A percentile compares a stretch with the other conserved stretches of the same genome.
These are phyloP conservation scores for Crucihimalaya himalaica DNA, from an alignment of 345 rosid species.

Conservation along the genomic window DNA sequence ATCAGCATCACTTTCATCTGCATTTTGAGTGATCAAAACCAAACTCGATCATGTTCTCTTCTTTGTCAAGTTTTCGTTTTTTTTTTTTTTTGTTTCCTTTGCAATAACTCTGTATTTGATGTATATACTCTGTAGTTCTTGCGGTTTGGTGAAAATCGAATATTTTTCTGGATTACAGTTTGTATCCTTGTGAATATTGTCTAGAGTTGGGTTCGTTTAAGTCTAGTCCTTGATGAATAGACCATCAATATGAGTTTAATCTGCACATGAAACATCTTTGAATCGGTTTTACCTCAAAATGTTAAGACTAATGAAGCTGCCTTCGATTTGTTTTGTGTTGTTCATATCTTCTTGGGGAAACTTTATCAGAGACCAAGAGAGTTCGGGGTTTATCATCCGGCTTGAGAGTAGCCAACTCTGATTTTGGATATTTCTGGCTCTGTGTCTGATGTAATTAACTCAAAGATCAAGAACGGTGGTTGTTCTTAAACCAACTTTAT, in stretches of 20 bases:
- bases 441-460: not conserved
- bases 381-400: not conserved
- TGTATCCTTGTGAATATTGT: not conserved
- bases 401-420: not conserved
- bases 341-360: not conserved
- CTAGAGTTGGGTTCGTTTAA: not conserved
- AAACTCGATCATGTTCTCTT: not conserved
- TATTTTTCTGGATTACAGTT: constrained; percentile 14
- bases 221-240: not conserved
- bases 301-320: not conserved
- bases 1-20: constrained; percentile 30
- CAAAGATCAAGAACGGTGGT: not conserved
- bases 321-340: not conserved
- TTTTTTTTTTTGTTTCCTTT: not conserved
- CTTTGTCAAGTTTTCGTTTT: constrained; percentile 1
- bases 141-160: constrained; percentile 1
- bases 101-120: not conserved
- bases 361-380: not conserved
- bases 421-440: not conserved
- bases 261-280: not conserved
- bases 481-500: not conserved
- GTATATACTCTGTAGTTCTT: not conserved
- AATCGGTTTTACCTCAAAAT: not conserved
- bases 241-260: not conserved
- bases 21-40: constrained; percentile 30